Percentiles rank a stretch among this genome's conserved stretches.
Conservation (phyloP, 768 basidiomycete genomes). For the Rhodocollybia butyracea region DNA sequence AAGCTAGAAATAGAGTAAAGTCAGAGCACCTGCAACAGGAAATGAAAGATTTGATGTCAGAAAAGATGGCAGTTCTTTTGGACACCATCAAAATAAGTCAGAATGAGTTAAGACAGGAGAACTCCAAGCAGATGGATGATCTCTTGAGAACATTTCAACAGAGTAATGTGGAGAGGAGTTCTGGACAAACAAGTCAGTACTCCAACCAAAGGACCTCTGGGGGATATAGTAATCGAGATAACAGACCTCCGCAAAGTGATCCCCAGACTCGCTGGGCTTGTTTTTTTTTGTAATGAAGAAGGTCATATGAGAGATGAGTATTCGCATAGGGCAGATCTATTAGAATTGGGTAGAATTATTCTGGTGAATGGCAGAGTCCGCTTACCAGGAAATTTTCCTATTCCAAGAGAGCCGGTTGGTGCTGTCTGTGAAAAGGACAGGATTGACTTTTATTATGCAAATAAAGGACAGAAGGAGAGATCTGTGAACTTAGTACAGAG, state of each 20-base stretch:
- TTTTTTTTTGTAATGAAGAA: not conserved
- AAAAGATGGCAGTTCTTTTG: not conserved
- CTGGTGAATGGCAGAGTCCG: not conserved
- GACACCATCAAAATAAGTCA: not conserved
- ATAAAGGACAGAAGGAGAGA: not conserved
- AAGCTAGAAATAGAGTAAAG: not conserved
- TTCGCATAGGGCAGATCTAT: not conserved
- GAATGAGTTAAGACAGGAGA: not conserved
- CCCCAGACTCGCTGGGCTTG: not conserved
- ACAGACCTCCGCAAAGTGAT: not conserved
- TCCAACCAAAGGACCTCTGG: not conserved
- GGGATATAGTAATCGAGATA: not conserved
- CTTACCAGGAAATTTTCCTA: not conserved
- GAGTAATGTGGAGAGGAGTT: not conserved
- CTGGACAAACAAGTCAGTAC: not conserved
- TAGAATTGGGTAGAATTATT: not conserved
- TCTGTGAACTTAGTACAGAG: not conserved
- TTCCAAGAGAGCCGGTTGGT: slow-evolving; percentile 2
- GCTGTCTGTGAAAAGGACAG: not conserved
- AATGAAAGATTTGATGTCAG: not conserved
- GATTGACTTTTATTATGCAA: not conserved
- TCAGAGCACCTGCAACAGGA: not conserved
- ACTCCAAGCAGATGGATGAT: not conserved
- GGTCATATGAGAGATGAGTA: not conserved
- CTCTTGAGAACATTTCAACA: not conserved